A percentile compares a stretch with the other conserved stretches of the same genome.
Conservation (phyloP, 2,329 filamentous ascomycete species). For the Ophiostoma triangulosporum region DNA sequence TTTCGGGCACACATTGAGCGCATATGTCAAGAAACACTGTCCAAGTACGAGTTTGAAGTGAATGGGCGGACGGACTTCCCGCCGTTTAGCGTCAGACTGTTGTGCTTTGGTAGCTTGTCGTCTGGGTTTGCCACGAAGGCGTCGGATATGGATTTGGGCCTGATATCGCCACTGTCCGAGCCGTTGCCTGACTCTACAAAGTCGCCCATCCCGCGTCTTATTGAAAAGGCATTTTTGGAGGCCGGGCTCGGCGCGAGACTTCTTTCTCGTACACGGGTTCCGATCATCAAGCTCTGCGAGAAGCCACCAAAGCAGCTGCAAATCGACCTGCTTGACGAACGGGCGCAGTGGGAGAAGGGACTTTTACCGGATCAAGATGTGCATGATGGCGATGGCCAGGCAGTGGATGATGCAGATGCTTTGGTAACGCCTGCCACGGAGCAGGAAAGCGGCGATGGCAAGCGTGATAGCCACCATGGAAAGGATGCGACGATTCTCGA, state of each 20-base stretch:
- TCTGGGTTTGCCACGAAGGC: conserved; percentile 77
- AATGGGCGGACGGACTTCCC: conserved; percentile 33
- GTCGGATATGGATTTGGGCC: conserved; percentile 83
- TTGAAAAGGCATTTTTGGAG: conserved; percentile 63
- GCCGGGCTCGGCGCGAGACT: conserved; percentile 62
- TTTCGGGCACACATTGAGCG: conserved; percentile 53
- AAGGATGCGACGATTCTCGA: conserved; percentile 7
- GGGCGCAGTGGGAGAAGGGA: conserved; percentile 57
- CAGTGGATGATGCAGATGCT: not conserved
- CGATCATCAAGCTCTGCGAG: conserved; percentile 79
- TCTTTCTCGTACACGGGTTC: conserved; percentile 65
- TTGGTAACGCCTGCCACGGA: not conserved
- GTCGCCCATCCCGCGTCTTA: conserved; percentile 54
- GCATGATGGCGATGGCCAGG: not conserved
- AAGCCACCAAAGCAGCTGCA: conserved; percentile 49
- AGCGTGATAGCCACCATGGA: not conserved
- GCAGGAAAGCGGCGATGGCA: not conserved
- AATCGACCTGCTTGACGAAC: conserved; percentile 47
- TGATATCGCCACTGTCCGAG: conserved; percentile 51
- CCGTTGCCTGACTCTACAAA: conserved; percentile 38
- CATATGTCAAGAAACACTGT: conserved; percentile 48
- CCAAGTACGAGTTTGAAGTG: conserved; percentile 32
- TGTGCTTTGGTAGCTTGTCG: conserved; percentile 68
- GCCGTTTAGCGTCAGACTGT: conserved; percentile 47
- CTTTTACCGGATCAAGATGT: conserved; percentile 25